Evolutionary conservation across 1,284 basidiomycete genomes (phyloP), one percentile per base, ranked within the genome.

Genomic region (Apiotrichum mycotoxinovorans): DNA sequence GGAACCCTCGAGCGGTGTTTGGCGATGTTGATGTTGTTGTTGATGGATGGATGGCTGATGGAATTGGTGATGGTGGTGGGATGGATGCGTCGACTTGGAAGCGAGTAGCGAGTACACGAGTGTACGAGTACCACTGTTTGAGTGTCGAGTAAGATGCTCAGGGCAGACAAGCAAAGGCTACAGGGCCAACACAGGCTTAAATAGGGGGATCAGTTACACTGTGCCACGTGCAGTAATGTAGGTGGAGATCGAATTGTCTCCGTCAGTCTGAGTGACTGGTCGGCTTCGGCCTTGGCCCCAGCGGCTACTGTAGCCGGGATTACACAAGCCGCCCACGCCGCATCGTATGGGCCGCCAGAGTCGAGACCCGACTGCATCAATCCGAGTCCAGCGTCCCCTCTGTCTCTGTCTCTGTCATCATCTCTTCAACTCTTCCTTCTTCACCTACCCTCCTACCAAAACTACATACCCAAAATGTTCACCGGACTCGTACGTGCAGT

Each of bases 401-500:
- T n/a, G 25, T 20, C 51, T 4, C 17, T 17, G 34, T 17, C 34
- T 38, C 37, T 5, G 8, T 18, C 37, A n/a, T 49, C 18, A 9
- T 27, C 17, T 41, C 26, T 30, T 41, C 12, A 23, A 14, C 38
- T 43, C 27, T 25, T 11, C 22, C 23, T 23, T 34, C 7, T 15
- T 20, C 30, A 8, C 18, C 25, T 26, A 12, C 10, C n/a, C 17
- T 26, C 20, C 30, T 7, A 30, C 30, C 30, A 12, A 30, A 10
- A 18, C 12, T n/a, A 15, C 26, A 23, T 7, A 18, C 17, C 22
- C 48, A 66, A 26, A n/a, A 77, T 77, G 75, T 77, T 77, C 64
- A 77, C 75, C 26, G 75, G 75, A 46, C 63, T 77, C 11, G 75
- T 75, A 51, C 60, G 72, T 33, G 14, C n/a, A n/a, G n/a, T n/a